Evolutionary conservation across 1,284 basidiomycete species (phyloP).

Genomic region (Porodaedalea pini): DNA sequence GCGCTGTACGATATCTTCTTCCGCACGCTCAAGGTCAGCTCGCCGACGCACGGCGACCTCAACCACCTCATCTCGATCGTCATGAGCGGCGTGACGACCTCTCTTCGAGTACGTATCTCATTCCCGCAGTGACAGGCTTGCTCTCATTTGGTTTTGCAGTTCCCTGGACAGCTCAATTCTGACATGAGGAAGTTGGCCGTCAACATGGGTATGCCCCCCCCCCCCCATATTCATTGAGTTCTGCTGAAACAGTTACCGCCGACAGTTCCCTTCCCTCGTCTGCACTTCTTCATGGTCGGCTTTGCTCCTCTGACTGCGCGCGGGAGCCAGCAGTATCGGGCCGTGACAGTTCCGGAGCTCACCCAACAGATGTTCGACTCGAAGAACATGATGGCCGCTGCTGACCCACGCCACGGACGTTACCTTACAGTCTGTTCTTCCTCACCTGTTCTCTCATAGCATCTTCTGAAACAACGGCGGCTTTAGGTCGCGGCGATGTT

Average conservation of each 20-base stretch:
- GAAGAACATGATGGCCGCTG: slow-evolving; percentile 98
- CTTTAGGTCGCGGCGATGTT: slow-evolving; percentile 89
- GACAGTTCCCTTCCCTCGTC: slow-evolving; percentile 92
- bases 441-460: background rate
- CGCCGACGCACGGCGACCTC: slow-evolving; percentile 93
- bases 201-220: slow-evolving; percentile 80
- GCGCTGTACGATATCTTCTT: slow-evolving; percentile 98
- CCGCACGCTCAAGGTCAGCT: slow-evolving; percentile 90
- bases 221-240: background rate
- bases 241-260: background rate
- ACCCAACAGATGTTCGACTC: slow-evolving; percentile 99
- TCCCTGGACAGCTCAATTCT: slow-evolving; percentile 99
- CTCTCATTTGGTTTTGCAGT: slow-evolving; percentile 39
- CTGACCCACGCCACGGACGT: slow-evolving; percentile 90
- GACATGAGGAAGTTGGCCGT: slow-evolving; percentile 96
- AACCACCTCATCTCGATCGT: slow-evolving; percentile 97
- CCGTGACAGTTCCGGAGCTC: slow-evolving; percentile 92
- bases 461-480: slow-evolving; percentile 37
- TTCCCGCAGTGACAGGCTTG: background rate
- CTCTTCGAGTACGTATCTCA: slow-evolving; percentile 52
- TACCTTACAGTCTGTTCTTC: slow-evolving; percentile 74
- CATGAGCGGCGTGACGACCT: slow-evolving; percentile 97
- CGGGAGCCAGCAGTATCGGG: slow-evolving; percentile 90
- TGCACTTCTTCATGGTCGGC: slow-evolving; percentile 99
- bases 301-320: slow-evolving; percentile 93